Conservation (phyloP, 495 filamentous ascomycete genomes). For the Podospora pseudocomata region DNA sequence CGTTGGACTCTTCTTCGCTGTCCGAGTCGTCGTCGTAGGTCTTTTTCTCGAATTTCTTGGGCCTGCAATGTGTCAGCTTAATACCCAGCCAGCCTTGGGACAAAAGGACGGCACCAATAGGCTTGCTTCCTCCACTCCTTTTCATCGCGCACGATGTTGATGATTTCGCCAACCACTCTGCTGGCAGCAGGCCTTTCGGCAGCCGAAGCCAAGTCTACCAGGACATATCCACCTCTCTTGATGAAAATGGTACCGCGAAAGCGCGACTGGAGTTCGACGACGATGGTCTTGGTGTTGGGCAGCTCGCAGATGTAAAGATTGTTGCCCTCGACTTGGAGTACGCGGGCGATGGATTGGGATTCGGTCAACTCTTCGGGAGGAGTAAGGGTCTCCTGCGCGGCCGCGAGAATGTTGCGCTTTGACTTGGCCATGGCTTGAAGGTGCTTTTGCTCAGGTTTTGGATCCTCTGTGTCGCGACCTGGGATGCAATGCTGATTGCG, state of each 20-base stretch:
- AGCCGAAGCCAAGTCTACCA: slow-evolving; percentile 65
- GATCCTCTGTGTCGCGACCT: neutral
- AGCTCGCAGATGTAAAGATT: slow-evolving; percentile 74
- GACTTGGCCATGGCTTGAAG: slow-evolving; percentile 61
- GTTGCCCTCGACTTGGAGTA: slow-evolving; percentile 80
- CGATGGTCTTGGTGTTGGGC: slow-evolving; percentile 51
- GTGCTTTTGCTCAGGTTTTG: neutral
- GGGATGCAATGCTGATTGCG: neutral
- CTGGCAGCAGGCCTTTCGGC: slow-evolving; percentile 67
- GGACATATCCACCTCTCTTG: slow-evolving; percentile 77
- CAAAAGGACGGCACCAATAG: slow-evolving; percentile 64
- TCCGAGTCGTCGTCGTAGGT: slow-evolving; percentile 52
- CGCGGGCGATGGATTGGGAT: slow-evolving; percentile 66
- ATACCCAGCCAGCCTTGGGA: neutral
- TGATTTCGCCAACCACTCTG: slow-evolving; percentile 81
- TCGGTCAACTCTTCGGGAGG: slow-evolving; percentile 64
- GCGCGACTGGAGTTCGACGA: slow-evolving; percentile 73
- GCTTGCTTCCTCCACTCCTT: slow-evolving; percentile 82
- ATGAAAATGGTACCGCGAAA: slow-evolving; percentile 93
- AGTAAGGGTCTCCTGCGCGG: slow-evolving; percentile 67
- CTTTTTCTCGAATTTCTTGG: slow-evolving; percentile 70
- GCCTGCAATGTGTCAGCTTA: slow-evolving; percentile 50
- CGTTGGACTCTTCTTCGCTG: slow-evolving; percentile 72
- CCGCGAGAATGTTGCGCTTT: slow-evolving; percentile 68
- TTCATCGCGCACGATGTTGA: slow-evolving; percentile 89